Evolutionary conservation across 805 yeast species (phyloP).

Genomic region (Saccharomycopsis sp.): DNA sequence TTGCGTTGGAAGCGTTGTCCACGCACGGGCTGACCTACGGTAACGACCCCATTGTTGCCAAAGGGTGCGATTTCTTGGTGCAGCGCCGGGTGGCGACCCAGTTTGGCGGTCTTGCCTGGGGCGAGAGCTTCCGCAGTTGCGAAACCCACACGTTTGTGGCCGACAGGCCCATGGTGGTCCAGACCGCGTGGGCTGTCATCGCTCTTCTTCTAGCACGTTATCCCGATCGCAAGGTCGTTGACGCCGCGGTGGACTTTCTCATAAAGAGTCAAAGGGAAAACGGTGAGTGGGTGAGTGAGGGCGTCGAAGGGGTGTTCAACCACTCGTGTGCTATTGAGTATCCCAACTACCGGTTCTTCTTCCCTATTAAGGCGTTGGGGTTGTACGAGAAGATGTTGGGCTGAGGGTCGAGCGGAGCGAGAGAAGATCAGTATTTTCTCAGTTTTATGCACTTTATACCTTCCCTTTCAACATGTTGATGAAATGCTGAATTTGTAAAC

Average conservation of each 20-base stretch:
- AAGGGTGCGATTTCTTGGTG: conserved; percentile 80
- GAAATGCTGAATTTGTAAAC: too few species aligned
- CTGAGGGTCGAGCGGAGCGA: too few species aligned
- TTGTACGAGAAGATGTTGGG: conserved; percentile 43
- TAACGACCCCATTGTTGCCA: conserved; percentile 51
- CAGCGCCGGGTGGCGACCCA: conserved; percentile 66
- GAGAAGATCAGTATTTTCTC: too few species aligned
- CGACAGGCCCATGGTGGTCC: conserved; percentile 61
- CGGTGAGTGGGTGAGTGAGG: conserved; percentile 84
- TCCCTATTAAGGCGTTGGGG: conserved; percentile 90
- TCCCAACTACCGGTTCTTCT: conserved; percentile 83
- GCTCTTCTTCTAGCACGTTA: conserved; percentile 74
- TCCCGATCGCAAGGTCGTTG: conserved; percentile 58
- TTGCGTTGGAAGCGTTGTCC: conserved; percentile 86
- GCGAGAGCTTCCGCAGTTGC: conserved; percentile 85
- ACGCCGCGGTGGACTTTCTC: conserved; percentile 52
- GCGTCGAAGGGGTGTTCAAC: conserved; percentile 91
- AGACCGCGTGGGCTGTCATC: conserved; percentile 87
- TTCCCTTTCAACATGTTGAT: too few species aligned
- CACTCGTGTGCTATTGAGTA: conserved; percentile 92
- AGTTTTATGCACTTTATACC: too few species aligned
- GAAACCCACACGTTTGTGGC: conserved; percentile 72
- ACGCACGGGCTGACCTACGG: conserved; percentile 56
- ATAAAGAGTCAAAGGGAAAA: conserved; percentile 55
- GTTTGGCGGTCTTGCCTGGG: conserved; percentile 99